Percentiles rank a stretch among this genome's conserved stretches.
phyloP scores from a whole-genome alignment of 2,329 filamentous ascomycete genomes.

The Apiospora sp. region DNA sequence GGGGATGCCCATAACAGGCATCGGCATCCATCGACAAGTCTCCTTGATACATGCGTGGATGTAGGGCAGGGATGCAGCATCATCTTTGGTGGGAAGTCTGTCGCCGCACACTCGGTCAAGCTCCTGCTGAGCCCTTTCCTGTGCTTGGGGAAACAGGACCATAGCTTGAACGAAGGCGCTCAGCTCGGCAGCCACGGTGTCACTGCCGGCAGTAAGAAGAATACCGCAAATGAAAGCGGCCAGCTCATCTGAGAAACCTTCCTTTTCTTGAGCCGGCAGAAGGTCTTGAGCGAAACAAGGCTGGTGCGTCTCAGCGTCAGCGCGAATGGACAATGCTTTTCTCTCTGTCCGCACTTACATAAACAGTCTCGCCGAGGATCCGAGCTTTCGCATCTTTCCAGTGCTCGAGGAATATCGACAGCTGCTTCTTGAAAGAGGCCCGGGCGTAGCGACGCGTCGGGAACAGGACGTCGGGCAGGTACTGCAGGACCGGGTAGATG shows the following conservation, averaged over 20 bases:
- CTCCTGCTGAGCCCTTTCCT: constrained; percentile 49
- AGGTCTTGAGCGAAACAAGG: not conserved
- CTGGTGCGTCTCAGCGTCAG: constrained; percentile 20
- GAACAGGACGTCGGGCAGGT: constrained; percentile 34
- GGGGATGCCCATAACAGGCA: constrained; percentile 40
- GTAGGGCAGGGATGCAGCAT: constrained; percentile 50
- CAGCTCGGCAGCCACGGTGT: constrained; percentile 52
- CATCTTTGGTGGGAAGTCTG: constrained; percentile 46
- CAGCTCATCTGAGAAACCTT: constrained; percentile 40
- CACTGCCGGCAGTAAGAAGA: constrained; percentile 50
- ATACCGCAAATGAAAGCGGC: constrained; percentile 45
- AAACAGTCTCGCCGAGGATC: constrained; percentile 26
- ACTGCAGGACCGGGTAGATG: constrained; percentile 34
- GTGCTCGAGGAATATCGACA: constrained; percentile 31
- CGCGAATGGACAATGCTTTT: constrained; percentile 27
- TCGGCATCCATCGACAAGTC: constrained; percentile 35
- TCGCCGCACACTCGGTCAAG: constrained; percentile 51
- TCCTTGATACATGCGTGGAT: constrained; percentile 54
- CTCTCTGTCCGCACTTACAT: constrained; percentile 19
- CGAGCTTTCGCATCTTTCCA: constrained; percentile 27
- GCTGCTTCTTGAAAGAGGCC: constrained; percentile 25
- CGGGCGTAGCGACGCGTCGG: constrained; percentile 35
- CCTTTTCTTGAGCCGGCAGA: constrained; percentile 29
- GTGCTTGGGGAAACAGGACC: constrained; percentile 50
- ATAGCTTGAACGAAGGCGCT: constrained; percentile 56